Percentiles rank a stretch among this genome's conserved stretches.
Conservation (phyloP, 2,329 filamentous ascomycete species). For the Aspergillus oerlinghausenensis region DNA sequence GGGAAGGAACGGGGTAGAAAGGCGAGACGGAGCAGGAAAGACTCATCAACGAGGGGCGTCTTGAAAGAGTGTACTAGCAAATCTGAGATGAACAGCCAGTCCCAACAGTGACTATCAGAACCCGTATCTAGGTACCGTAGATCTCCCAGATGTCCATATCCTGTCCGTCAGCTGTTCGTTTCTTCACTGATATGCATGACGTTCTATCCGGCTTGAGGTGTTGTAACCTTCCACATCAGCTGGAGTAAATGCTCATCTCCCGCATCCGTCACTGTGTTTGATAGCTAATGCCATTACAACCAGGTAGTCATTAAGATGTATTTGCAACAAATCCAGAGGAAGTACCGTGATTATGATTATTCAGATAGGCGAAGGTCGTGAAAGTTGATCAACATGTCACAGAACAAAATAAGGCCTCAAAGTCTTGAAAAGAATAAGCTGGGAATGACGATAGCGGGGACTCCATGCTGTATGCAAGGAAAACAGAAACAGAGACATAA, state of each 20-base stretch:
- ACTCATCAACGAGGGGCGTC: neutral
- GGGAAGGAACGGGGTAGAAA: neutral
- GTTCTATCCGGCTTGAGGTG: neutral
- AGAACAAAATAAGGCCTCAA: neutral
- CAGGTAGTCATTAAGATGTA: neutral
- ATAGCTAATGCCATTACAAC: neutral
- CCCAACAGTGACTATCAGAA: neutral
- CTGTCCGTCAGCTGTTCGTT: neutral
- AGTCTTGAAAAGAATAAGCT: neutral
- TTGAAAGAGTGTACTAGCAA: neutral
- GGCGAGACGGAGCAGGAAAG: neutral
- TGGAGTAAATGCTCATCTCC: neutral
- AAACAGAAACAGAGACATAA: neutral
- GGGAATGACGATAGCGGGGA: neutral
- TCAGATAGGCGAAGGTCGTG: neutral
- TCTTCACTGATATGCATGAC: neutral
- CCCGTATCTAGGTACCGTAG: neutral
- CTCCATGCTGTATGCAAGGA: neutral
- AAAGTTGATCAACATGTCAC: neutral
- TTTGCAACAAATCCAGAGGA: neutral
- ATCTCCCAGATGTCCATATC: neutral
- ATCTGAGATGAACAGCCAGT: neutral
- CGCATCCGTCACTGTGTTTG: neutral
- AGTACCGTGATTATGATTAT: neutral
- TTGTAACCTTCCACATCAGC: neutral